These are phyloP conservation scores for Cubamyces sp. DNA, from an alignment of 768 basidiomycete species.

Conservation along the genomic window DNA sequence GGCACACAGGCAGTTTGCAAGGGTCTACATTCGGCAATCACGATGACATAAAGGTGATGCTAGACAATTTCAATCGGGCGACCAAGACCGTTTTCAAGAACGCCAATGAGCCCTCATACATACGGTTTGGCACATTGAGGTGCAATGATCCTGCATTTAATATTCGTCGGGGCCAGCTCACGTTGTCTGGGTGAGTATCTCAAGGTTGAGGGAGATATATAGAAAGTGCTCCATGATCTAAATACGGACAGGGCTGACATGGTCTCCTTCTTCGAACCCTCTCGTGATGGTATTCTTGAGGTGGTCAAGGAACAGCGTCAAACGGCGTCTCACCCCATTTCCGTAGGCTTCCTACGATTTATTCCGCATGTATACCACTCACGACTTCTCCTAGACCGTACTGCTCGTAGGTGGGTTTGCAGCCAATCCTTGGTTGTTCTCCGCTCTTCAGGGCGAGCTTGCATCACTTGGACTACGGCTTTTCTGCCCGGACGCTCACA, in stretches of 20 bases:
- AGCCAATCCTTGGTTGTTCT: constrained; percentile 77
- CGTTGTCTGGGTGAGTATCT: constrained; percentile 41
- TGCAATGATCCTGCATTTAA: constrained; percentile 43
- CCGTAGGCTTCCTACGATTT: not conserved
- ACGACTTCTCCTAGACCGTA: constrained; percentile 52
- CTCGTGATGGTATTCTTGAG: constrained; percentile 42
- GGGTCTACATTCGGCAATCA: constrained; percentile 37
- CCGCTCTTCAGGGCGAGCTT: constrained; percentile 69
- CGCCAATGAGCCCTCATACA: constrained; percentile 42
- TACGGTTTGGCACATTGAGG: constrained; percentile 45
- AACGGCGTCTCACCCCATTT: constrained; percentile 29
- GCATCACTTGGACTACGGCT: constrained; percentile 56
- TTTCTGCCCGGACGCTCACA: constrained; percentile 77
- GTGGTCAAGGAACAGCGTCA: constrained; percentile 12
- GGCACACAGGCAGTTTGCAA: constrained; percentile 34
- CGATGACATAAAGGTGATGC: constrained; percentile 42
- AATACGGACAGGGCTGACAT: constrained; percentile 37
- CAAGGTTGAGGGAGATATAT: not conserved
- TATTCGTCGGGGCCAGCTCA: constrained; percentile 44
- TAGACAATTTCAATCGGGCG: constrained; percentile 42
- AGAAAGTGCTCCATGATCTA: not conserved
- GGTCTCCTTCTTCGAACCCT: constrained; percentile 48
- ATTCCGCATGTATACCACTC: not conserved
- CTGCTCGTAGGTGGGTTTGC: constrained; percentile 85
- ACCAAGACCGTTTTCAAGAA: constrained; percentile 50